Conservation (phyloP, 2,329 filamentous ascomycete species). For the Fonsecaea multimorphosa region DNA sequence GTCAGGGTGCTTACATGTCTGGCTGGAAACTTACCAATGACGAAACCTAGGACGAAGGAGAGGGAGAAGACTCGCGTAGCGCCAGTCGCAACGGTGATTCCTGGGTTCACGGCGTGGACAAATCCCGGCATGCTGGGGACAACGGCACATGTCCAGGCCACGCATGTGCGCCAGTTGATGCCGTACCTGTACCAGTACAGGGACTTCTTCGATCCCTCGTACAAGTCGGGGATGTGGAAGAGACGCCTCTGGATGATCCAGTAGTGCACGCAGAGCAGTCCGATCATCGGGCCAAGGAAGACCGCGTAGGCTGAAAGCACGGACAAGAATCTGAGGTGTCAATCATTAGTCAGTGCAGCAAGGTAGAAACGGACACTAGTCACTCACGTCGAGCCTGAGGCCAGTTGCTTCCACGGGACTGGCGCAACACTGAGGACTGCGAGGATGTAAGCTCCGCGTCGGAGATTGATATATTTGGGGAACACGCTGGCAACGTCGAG, state of each 20-base stretch:
- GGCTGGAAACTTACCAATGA: constrained; percentile 24
- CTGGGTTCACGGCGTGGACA: constrained; percentile 37
- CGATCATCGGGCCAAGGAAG: constrained; percentile 53
- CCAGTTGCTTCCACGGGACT: constrained; percentile 60
- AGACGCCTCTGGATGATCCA: constrained; percentile 46
- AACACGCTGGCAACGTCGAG: constrained; percentile 62
- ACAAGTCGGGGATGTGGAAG: constrained; percentile 53
- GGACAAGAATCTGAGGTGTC: constrained; percentile 47
- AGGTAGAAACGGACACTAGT: background rate
- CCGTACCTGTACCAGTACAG: constrained; percentile 54
- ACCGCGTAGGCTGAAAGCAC: constrained; percentile 55
- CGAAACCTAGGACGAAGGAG: constrained; percentile 49
- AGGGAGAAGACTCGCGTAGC: constrained; percentile 50
- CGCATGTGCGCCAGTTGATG: constrained; percentile 51
- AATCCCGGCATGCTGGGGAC: constrained; percentile 43
- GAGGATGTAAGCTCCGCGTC: constrained; percentile 59
- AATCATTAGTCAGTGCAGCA: background rate
- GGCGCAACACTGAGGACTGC: constrained; percentile 53
- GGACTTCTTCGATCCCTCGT: constrained; percentile 44
- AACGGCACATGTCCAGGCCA: constrained; percentile 47
- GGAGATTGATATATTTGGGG: constrained; percentile 62
- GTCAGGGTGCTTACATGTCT: background rate
- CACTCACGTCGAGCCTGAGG: constrained; percentile 48
- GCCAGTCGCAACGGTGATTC: constrained; percentile 39
- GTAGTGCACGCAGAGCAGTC: constrained; percentile 42